Percentiles rank a stretch among this genome's conserved stretches.
Evolutionary conservation across 495 filamentous ascomycete genomes (phyloP).

Genomic region (Penicillium lividum): DNA sequence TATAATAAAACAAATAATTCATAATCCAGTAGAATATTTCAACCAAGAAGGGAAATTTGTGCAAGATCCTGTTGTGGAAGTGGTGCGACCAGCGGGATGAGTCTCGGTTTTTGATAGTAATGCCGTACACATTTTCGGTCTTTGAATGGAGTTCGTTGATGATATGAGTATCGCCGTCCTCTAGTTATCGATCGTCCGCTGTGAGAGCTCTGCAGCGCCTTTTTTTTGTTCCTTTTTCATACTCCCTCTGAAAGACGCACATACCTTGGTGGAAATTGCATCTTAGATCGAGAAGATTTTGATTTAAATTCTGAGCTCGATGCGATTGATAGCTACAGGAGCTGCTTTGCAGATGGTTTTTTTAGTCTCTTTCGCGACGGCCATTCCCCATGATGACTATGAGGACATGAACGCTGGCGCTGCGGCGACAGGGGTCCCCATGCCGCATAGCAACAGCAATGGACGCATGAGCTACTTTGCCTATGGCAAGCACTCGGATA

Average conservation of each 20-base stretch:
- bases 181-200: background rate
- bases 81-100: constrained; percentile 57
- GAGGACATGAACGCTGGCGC: too few relatives aligned
- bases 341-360: too few relatives aligned
- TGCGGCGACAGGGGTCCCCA: too few relatives aligned
- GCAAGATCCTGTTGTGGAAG: constrained; percentile 55
- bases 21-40: constrained; percentile 72
- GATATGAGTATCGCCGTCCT: constrained; percentile 34
- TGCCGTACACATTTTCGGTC: constrained; percentile 41
- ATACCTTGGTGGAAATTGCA: too few relatives aligned
- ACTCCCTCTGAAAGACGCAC: too few relatives aligned
- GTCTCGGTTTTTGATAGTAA: constrained; percentile 54
- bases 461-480: constrained; percentile 70
- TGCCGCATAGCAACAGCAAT: constrained; percentile 5
- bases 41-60: constrained; percentile 55
- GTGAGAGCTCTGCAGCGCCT: too few relatives aligned
- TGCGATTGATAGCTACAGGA: too few relatives aligned
- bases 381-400: too few relatives aligned
- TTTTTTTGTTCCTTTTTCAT: too few relatives aligned
- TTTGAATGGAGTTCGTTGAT: constrained; percentile 19
- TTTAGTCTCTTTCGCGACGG: too few relatives aligned
- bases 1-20: constrained; percentile 66
- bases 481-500: constrained; percentile 59
- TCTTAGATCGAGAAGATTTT: too few relatives aligned
- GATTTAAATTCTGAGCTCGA: too few relatives aligned